A percentile compares a stretch with the other conserved stretches of the same genome.
These are phyloP conservation scores for Lentinula boryana DNA, from an alignment of 768 basidiomycete genomes.

Conservation along the genomic window DNA sequence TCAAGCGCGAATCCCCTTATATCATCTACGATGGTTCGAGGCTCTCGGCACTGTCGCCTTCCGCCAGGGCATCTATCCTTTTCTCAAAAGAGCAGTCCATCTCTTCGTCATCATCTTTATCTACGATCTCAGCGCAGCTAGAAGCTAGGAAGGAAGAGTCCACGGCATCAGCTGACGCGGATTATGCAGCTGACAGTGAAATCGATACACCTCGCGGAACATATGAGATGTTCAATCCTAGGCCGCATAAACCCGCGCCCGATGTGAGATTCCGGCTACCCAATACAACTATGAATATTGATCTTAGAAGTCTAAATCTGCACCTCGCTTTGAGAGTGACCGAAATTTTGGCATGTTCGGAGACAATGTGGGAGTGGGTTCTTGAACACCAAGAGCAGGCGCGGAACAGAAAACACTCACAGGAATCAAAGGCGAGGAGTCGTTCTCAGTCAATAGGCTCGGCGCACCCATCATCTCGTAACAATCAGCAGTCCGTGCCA, in stretches of 20 bases:
- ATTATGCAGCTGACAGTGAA: background rate
- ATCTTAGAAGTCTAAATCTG: conserved; percentile 52
- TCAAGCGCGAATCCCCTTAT: conserved; percentile 37
- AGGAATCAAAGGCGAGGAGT: conserved; percentile 7
- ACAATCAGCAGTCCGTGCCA: background rate
- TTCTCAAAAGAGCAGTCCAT: background rate
- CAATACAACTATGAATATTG: conserved; percentile 47
- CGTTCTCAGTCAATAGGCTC: conserved; percentile 14
- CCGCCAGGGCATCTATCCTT: conserved; percentile 21
- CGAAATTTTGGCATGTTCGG: conserved; percentile 65
- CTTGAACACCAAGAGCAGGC: conserved; percentile 35
- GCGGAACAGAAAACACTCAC: background rate
- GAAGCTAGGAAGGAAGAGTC: no score
- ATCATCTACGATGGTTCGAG: conserved; percentile 41
- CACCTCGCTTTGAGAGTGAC: conserved; percentile 56
- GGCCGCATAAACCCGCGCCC: conserved; percentile 8
- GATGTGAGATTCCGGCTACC: conserved; percentile 35
- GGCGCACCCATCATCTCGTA: background rate
- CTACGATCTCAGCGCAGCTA: background rate
- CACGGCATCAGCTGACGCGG: background rate
- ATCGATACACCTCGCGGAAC: background rate
- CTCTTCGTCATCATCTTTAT: background rate
- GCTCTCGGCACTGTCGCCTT: conserved; percentile 35
- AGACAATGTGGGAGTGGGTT: conserved; percentile 81
- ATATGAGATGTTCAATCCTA: background rate